Conservation (phyloP, 1,139 yeast species). For the Citeromyces hawaiiensis region DNA sequence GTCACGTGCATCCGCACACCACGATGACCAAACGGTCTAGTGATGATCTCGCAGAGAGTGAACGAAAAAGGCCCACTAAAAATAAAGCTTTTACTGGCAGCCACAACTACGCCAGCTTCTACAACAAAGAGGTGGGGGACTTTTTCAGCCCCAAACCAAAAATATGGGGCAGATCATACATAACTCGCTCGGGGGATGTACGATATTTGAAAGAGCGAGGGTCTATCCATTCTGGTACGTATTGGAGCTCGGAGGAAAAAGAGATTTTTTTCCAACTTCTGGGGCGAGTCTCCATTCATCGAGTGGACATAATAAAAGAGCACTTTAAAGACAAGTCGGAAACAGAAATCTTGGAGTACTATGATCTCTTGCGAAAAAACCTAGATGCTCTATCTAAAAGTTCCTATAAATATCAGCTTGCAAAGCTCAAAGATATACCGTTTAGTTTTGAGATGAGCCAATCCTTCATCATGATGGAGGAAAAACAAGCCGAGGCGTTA, state of each 20-base stretch:
- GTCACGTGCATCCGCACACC: not conserved
- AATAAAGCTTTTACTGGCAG: slow-evolving; percentile 5
- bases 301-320: slow-evolving; percentile 24
- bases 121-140: slow-evolving; percentile 8
- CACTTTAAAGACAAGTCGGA: slow-evolving; percentile 26
- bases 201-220: not conserved
- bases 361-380: slow-evolving; percentile 19
- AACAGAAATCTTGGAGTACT: slow-evolving; percentile 33
- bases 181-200: not conserved
- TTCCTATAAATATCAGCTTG: slow-evolving; percentile 8
- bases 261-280: not conserved
- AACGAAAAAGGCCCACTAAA: not conserved
- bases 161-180: not conserved
- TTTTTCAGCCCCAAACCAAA: slow-evolving; percentile 4
- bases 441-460: slow-evolving; percentile 39
- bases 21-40: not conserved
- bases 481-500: slow-evolving; percentile 20
- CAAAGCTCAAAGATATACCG: slow-evolving; percentile 32
- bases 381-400: not conserved
- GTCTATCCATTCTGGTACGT: not conserved
- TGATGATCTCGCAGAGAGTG: not conserved
- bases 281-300: slow-evolving; percentile 31
- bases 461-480: slow-evolving; percentile 32
- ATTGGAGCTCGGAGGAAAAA: not conserved
- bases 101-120: slow-evolving; percentile 8